Evolutionary conservation across 2,329 filamentous ascomycete species (phyloP).

Genomic region (Trichothecium sympodiale): DNA sequence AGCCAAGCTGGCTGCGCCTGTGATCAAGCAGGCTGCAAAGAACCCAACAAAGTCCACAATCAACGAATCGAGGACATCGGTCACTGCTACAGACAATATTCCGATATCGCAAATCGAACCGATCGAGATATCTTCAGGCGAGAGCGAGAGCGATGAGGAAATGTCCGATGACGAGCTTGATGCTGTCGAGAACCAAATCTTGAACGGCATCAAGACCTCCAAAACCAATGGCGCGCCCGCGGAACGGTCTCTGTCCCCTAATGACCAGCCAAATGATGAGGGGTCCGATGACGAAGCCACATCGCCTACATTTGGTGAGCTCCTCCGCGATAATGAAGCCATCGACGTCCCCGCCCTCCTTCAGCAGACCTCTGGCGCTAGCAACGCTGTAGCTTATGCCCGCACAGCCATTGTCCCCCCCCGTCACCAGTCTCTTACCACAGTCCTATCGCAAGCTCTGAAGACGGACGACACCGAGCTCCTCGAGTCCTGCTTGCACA

Average conservation of each 20-base stretch:
- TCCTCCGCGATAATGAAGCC: slow-evolving; percentile 61
- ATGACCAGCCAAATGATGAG: slow-evolving; percentile 15
- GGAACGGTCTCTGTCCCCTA: slow-evolving; percentile 11
- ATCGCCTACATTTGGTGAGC: slow-evolving; percentile 74
- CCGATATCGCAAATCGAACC: slow-evolving; percentile 27
- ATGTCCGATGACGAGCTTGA: slow-evolving; percentile 29
- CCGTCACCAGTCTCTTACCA: slow-evolving; percentile 72
- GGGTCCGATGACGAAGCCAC: slow-evolving; percentile 37
- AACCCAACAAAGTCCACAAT: slow-evolving; percentile 36
- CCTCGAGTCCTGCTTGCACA: slow-evolving; percentile 84
- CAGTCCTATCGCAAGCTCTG: slow-evolving; percentile 86
- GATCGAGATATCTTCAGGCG: slow-evolving; percentile 44
- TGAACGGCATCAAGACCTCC: slow-evolving; percentile 8
- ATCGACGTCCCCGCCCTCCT: slow-evolving; percentile 64
- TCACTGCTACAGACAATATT: slow-evolving; percentile 31
- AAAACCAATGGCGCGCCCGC: slow-evolving; percentile 6
- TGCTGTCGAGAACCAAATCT: slow-evolving; percentile 5
- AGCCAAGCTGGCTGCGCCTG: slow-evolving; percentile 44
- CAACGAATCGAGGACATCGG: slow-evolving; percentile 46
- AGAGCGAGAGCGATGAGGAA: slow-evolving; percentile 30
- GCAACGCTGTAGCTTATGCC: slow-evolving; percentile 21
- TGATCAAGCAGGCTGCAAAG: slow-evolving; percentile 42
- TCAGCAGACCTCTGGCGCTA: slow-evolving; percentile 23
- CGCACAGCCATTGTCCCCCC: slow-evolving; percentile 44
- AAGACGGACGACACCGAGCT: slow-evolving; percentile 83